Evolutionary conservation across 148 eudicot species (phyloP).

Genomic region (Oxyria digyna): DNA sequence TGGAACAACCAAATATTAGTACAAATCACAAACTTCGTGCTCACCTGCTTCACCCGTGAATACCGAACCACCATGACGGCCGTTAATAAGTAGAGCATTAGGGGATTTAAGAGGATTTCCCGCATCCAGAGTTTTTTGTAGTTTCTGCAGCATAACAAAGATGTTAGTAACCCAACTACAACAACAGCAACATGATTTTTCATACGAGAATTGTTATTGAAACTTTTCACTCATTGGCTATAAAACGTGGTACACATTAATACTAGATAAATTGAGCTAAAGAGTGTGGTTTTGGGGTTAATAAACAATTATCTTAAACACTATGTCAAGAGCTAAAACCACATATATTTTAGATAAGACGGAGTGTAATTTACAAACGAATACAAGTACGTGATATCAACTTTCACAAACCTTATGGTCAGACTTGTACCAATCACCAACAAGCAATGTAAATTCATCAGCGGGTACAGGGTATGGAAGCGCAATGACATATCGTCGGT

Average conservation of each 20-base stretch:
- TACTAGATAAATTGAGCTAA: no score
- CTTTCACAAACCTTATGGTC: slow-evolving; percentile 55
- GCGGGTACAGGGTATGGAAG: slow-evolving; percentile 51
- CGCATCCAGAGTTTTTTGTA: slow-evolving; percentile 33
- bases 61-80: slow-evolving; percentile 22
- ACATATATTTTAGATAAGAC: neutral
- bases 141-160: slow-evolving; percentile 22
- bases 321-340: neutral
- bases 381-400: neutral
- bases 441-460: slow-evolving; percentile 40
- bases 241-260: no score
- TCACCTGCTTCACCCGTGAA: slow-evolving; percentile 38
- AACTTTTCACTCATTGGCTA: no score
- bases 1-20: no score
- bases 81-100: slow-evolving; percentile 65
- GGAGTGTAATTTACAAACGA: neutral
- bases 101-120: slow-evolving; percentile 48
- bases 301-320: no score
- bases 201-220: no score
- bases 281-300: no score
- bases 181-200: no score
- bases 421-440: slow-evolving; percentile 64
- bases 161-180: neutral
- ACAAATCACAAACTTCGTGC: no score
- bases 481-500: slow-evolving; percentile 38